Evolutionary conservation across 2,329 filamentous ascomycete species (phyloP).

Genomic region (Pseudopyricularia javanii): DNA sequence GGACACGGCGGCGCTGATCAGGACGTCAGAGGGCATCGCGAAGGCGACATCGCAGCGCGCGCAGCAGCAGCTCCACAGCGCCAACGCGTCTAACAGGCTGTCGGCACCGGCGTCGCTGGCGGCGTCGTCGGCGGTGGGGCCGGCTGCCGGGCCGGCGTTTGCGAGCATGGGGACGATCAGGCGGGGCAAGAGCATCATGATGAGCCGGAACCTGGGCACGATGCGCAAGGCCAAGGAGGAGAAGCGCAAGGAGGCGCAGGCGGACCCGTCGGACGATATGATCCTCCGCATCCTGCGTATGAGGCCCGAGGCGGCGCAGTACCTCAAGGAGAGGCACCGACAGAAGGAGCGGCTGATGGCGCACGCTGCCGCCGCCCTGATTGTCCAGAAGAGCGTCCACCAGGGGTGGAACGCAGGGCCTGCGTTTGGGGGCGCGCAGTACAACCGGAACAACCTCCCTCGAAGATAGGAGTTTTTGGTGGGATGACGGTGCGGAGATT

Average conservation of each 20-base stretch:
- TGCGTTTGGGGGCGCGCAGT: constrained; percentile 23
- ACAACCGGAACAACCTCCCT: constrained; percentile 32
- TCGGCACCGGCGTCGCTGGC: constrained; percentile 50
- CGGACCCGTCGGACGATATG: constrained; percentile 96
- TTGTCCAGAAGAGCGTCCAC: constrained; percentile 78
- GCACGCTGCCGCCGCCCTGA: constrained; percentile 81
- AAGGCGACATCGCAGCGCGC: constrained; percentile 66
- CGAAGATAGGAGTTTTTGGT: constrained; percentile 21
- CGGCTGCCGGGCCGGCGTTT: constrained; percentile 30
- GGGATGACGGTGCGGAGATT: too few species aligned
- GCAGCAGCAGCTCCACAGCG: constrained; percentile 52
- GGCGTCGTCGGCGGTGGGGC: constrained; percentile 30
- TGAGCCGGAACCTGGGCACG: constrained; percentile 84
- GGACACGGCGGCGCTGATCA: constrained; percentile 76
- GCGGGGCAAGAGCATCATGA: constrained; percentile 73
- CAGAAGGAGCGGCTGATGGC: constrained; percentile 91
- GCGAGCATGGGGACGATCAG: constrained; percentile 59
- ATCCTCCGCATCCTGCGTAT: constrained; percentile 90
- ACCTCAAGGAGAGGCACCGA: constrained; percentile 79
- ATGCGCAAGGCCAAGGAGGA: constrained; percentile 95
- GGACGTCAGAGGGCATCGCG: constrained; percentile 94
- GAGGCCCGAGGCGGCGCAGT: constrained; percentile 78
- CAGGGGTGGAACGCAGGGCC: constrained; percentile 37
- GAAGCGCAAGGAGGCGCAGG: constrained; percentile 88
- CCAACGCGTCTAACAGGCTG: constrained; percentile 43